Evolutionary conservation across 768 basidiomycete species (phyloP), one percentile per base, ranked within the genome.

Genomic region (Boletus sensibilis): DNA sequence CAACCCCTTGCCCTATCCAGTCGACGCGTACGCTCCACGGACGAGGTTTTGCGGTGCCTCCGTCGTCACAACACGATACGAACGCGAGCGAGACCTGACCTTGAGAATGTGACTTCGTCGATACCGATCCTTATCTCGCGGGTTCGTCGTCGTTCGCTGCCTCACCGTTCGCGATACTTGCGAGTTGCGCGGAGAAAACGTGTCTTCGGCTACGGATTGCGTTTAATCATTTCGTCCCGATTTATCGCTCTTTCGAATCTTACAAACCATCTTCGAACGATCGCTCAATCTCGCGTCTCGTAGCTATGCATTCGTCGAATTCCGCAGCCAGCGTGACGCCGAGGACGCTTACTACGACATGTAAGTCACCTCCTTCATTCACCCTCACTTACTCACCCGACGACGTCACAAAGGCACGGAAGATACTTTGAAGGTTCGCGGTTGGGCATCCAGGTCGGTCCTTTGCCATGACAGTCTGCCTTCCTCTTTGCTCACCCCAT

Each of bases 281-380:
- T 77, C 82, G 79, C 85, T 86, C 84, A 84, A 84, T 78, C 65
- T 74, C 72, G 76, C 74, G 68, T 74, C 71, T 74, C 78, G 78
- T 78, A 91, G 90, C 77, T 92, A 90, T 72, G 90, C 90, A 55
- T 92, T 92, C 72, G 84, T 92, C 68, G 90, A 92, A 71, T 92
- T 91, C 67, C 85, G 87, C 68, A 83, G 82, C 65, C 79, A 81
- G 46, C 83, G 86, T 40, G 88, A 91, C 65, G 90, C 90, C 20
- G 90, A 91, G 65, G 88, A 90, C 61, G 89, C 90, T 29, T 91
- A 90, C 72, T 84, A 88, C 67, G 88, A 90, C 57, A 91, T 92
- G 90, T 91, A 69, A 58, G 86, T 74, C 21, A 42, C 46, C 21
- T 16, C 3, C 13, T 38, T 18, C 12, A 5, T 50, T n/a, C n/a